Evolutionary conservation across 192 early-diverging fungal genomes (phyloP).

Genomic region (Backusella tuberculispora): DNA sequence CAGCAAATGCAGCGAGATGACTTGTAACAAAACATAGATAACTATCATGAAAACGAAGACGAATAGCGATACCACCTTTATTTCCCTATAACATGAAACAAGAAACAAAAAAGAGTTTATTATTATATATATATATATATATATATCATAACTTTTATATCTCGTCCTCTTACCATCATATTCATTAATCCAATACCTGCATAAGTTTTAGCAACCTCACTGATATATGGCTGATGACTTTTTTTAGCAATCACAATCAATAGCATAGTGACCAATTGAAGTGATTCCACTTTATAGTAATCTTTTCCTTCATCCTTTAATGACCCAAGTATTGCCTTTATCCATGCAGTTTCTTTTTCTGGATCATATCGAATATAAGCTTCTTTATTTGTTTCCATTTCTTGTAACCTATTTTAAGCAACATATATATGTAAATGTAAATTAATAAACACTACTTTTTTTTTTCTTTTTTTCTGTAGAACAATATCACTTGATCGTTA

Average conservation of each 20-base stretch:
- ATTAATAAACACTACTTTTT: background rate
- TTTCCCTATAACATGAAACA: conserved; percentile 76
- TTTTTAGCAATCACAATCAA: conserved; percentile 78
- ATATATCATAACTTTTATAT: background rate
- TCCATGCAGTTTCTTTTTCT: conserved; percentile 88
- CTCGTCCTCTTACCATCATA: conserved; percentile 54
- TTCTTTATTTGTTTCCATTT: conserved; percentile 85
- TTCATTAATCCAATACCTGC: conserved; percentile 88
- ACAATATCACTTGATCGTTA: conserved; percentile 33
- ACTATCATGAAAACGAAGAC: conserved; percentile 77
- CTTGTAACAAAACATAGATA: conserved; percentile 87
- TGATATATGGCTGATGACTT: conserved; percentile 53
- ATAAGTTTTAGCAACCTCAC: conserved; percentile 66
- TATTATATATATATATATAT: background rate
- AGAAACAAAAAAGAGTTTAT: background rate
- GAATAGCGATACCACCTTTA: conserved; percentile 90
- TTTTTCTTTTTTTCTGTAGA: background rate
- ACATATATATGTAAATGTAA: background rate
- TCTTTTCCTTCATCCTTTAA: conserved; percentile 55
- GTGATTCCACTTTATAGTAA: conserved; percentile 74
- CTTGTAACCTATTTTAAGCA: conserved; percentile 75
- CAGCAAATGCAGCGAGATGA: conserved; percentile 88
- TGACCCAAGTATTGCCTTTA: conserved; percentile 65
- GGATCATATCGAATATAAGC: conserved; percentile 84
- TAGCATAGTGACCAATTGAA: conserved; percentile 90